A percentile compares a stretch with the other conserved stretches of the same genome.
These are phyloP conservation scores for Parmelia sp. DNA, from an alignment of 495 filamentous ascomycete species.

Conservation along the genomic window DNA sequence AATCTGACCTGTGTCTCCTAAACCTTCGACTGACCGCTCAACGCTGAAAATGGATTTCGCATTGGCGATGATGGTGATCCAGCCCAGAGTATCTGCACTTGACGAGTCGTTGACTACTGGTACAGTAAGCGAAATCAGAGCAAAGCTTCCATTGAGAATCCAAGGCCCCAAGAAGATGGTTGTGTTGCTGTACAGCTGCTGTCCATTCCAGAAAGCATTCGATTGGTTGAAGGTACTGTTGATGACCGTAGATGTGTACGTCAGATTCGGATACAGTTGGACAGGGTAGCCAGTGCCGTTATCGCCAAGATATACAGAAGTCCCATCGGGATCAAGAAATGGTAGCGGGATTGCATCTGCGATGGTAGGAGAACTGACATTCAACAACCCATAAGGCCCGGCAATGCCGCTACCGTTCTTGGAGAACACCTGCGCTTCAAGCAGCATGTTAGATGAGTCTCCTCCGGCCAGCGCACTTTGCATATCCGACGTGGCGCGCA, in stretches of 20 bases:
- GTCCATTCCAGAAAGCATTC: conserved; percentile 40
- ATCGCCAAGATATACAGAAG: conserved; percentile 51
- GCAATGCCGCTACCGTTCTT: conserved; percentile 51
- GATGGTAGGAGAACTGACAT: conserved; percentile 46
- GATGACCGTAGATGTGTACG: conserved; percentile 42
- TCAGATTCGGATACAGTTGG: conserved; percentile 67
- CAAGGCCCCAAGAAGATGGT: conserved; percentile 63
- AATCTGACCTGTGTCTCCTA: conserved; percentile 59
- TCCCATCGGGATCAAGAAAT: conserved; percentile 50
- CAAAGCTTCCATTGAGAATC: conserved; percentile 58
- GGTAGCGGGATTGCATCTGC: conserved; percentile 49
- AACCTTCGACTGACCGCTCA: conserved; percentile 54
- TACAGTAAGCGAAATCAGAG: conserved; percentile 74
- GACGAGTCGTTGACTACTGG: conserved; percentile 62
- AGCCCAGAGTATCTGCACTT: conserved; percentile 58
- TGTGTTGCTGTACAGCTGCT: conserved; percentile 45
- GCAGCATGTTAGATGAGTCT: conserved; percentile 44
- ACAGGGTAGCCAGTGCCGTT: conserved; percentile 56
- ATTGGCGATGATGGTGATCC: conserved; percentile 56
- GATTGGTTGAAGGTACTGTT: conserved; percentile 34
- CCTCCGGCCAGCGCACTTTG: conserved; percentile 51
- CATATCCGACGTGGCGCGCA: conserved; percentile 49
- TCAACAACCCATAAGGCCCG: conserved; percentile 47
- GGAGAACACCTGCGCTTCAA: conserved; percentile 63
- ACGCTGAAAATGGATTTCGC: conserved; percentile 53